Evolutionary conservation across 345 rosid genomes (phyloP).

Genomic region (Murraya koenigii): DNA sequence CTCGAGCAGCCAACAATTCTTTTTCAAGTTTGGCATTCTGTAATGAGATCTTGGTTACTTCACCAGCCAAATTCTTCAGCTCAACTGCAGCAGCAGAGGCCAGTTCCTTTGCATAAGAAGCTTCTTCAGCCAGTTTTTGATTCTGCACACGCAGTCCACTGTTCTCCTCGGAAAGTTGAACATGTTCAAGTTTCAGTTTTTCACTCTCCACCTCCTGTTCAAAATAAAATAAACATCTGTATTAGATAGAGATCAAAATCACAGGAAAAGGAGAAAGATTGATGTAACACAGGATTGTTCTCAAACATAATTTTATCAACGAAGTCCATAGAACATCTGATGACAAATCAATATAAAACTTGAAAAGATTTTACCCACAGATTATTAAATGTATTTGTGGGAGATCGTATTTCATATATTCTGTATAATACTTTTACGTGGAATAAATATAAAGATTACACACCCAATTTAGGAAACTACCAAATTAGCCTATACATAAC

Average conservation of each 20-base stretch:
- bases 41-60: conserved; percentile 84
- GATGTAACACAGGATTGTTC: background rate
- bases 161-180: conserved; percentile 84
- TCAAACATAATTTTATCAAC: background rate
- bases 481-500: too few relatives aligned
- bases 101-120: conserved; percentile 93
- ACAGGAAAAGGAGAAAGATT: background rate
- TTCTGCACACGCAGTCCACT: conserved; percentile 85
- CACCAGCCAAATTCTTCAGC: conserved; percentile 88
- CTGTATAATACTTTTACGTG: too few relatives aligned
- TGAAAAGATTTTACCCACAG: background rate
- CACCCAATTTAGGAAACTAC: too few relatives aligned
- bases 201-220: conserved; percentile 80
- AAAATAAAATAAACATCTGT: conserved; percentile 15
- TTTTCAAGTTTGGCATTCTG: conserved; percentile 83
- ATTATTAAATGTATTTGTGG: too few relatives aligned
- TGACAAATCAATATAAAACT: background rate
- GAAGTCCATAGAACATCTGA: background rate
- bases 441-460: too few relatives aligned
- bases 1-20: conserved; percentile 72
- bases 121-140: conserved; percentile 91
- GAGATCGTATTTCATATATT: too few relatives aligned
- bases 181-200: conserved; percentile 74
- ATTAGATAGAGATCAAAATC: conserved; percentile 2
- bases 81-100: conserved; percentile 99